These are phyloP conservation scores for Penicillium macrosclerotiorum DNA, from an alignment of 495 filamentous ascomycete genomes.

Conservation along the genomic window DNA sequence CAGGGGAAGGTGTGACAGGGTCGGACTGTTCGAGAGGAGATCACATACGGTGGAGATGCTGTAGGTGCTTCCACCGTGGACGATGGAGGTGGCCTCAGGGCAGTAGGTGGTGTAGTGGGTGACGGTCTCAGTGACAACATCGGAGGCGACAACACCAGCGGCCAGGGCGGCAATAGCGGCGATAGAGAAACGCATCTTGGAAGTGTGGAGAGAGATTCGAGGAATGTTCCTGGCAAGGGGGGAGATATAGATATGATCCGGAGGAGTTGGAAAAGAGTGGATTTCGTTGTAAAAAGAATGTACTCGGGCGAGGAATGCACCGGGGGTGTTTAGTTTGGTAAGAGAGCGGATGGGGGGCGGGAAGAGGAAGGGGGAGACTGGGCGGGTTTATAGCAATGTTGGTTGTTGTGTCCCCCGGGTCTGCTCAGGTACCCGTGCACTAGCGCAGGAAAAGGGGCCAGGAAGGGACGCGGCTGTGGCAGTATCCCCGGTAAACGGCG, in stretches of 20 bases:
- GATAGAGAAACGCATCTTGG: conserved; percentile 93
- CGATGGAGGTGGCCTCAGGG: conserved; percentile 70
- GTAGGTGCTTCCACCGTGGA: conserved; percentile 70
- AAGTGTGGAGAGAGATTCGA: conserved; percentile 18
- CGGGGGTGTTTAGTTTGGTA: conserved; percentile 19
- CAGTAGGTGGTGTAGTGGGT: conserved; percentile 84
- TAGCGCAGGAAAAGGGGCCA: conserved; percentile 14
- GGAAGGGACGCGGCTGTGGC: no score
- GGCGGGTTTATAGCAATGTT: conserved; percentile 12
- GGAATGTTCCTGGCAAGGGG: conserved; percentile 15
- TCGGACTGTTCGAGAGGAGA: no score
- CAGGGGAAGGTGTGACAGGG: no score
- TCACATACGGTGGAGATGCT: conserved; percentile 66
- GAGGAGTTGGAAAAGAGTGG: conserved; percentile 22
- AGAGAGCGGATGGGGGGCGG: conserved; percentile 25
- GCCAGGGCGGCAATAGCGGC: conserved; percentile 64
- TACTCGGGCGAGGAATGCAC: conserved; percentile 44
- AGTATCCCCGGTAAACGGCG: no score
- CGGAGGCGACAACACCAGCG: conserved; percentile 50
- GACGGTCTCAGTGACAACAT: conserved; percentile 73
- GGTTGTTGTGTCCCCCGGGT: conserved; percentile 1
- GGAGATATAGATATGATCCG: conserved; percentile 1
- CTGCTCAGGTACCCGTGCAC: conserved; percentile 28
- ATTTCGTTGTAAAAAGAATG: conserved; percentile 46
- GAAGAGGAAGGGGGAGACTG: conserved; percentile 9